Percentiles rank a stretch among this genome's conserved stretches.
Evolutionary conservation across 2,329 filamentous ascomycete species (phyloP).

Genomic region (Fusarium oxysporum): DNA sequence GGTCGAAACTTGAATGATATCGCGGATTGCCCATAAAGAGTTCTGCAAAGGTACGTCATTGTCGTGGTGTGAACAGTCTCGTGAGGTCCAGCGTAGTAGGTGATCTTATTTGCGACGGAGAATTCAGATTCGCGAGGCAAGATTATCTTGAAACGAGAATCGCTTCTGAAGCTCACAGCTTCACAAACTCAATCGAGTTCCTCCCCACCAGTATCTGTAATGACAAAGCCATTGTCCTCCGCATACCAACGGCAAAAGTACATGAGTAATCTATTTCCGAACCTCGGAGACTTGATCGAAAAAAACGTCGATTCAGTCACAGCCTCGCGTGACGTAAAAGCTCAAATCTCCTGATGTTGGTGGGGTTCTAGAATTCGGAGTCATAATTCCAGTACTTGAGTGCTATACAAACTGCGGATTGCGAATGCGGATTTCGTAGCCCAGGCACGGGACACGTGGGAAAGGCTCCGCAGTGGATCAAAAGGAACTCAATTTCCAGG

Average conservation of each 20-base stretch:
- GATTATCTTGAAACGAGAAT: neutral
- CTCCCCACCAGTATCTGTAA: neutral
- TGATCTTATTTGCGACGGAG: neutral
- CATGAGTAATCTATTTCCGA: neutral
- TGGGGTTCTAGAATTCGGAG: constrained; percentile 5
- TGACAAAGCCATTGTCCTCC: too few species aligned
- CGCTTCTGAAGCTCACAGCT: neutral
- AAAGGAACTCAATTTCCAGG: constrained; percentile 9
- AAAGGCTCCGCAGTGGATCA: neutral
- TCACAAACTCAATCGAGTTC: neutral
- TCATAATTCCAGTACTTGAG: neutral
- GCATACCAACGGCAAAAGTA: too few species aligned
- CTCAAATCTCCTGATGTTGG: constrained; percentile 17
- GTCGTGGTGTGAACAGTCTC: neutral
- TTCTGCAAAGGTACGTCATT: neutral
- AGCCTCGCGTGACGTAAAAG: constrained; percentile 12
- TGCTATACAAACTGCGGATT: neutral
- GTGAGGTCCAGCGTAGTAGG: neutral
- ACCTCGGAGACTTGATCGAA: neutral
- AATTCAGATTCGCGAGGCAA: neutral
- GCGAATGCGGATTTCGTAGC: too few species aligned
- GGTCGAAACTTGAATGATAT: neutral
- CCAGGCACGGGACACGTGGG: neutral
- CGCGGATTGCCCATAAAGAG: neutral
- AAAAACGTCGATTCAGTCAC: neutral